Evolutionary conservation across 495 filamentous ascomycete species (phyloP).

Genomic region (Penicillium angulare): DNA sequence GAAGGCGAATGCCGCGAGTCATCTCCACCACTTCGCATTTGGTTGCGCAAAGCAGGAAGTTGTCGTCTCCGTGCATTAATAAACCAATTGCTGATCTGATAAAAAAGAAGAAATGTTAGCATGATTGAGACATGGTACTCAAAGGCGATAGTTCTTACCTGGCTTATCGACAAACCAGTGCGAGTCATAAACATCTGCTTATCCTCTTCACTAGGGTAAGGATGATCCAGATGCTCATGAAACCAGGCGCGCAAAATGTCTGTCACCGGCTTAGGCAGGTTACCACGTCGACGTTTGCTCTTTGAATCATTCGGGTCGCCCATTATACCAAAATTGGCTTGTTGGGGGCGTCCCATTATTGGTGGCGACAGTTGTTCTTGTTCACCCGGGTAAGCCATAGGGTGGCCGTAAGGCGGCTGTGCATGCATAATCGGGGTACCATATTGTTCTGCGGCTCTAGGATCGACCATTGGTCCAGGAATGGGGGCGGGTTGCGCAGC

Average conservation of each 20-base stretch:
- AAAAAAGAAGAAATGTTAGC: neutral
- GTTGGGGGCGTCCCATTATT: slow-evolving; percentile 29
- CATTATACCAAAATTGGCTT: slow-evolving; percentile 46
- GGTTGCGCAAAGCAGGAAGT: slow-evolving; percentile 63
- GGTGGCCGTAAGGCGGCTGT: slow-evolving; percentile 31
- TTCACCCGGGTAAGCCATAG: slow-evolving; percentile 34
- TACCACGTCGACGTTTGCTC: slow-evolving; percentile 69
- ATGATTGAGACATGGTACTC: neutral
- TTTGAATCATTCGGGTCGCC: slow-evolving; percentile 44
- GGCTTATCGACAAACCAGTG: slow-evolving; percentile 78
- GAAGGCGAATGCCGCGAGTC: slow-evolving; percentile 43
- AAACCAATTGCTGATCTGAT: slow-evolving; percentile 91
- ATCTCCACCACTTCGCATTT: slow-evolving; percentile 42
- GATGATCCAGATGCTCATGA: slow-evolving; percentile 69
- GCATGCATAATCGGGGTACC: slow-evolving; percentile 27
- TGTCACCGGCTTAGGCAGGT: slow-evolving; percentile 83
- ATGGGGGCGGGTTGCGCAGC: slow-evolving; percentile 11
- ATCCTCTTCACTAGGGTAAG: slow-evolving; percentile 88
- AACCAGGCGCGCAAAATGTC: slow-evolving; percentile 83
- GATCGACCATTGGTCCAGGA: slow-evolving; percentile 23
- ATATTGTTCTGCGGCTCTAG: slow-evolving; percentile 28
- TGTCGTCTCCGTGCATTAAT: slow-evolving; percentile 85
- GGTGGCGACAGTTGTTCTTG: slow-evolving; percentile 33
- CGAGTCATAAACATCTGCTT: slow-evolving; percentile 76
- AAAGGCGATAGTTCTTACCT: slow-evolving; percentile 59